Evolutionary conservation across 306 rosid species (phyloP), one percentile per base, ranked within the genome.

Genomic region (Cercis canadensis): DNA sequence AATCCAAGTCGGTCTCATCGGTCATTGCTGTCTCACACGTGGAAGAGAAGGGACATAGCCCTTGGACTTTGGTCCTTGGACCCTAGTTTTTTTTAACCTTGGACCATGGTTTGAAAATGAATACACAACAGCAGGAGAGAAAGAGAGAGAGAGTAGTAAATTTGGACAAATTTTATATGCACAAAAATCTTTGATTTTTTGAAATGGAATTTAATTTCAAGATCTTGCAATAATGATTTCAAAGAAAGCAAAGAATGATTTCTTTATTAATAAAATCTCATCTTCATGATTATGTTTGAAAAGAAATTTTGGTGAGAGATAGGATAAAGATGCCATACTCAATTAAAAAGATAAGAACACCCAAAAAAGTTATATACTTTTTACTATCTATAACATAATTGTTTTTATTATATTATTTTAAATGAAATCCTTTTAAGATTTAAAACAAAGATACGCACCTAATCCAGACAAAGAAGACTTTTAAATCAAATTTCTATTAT

Each of bases 271-370:
- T 52, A 51, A 80, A 64, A 75, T 75, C 74, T 33, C 14, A 21
- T 15, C 61, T 65, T 59, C 62, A 75, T 70, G 70, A 80, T 71
- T 65, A 57, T 64, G 82, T 65, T 77, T 71, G 63, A 70, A 45
- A 57, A 47, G 64, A 46, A 51, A 56, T 21, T 64, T 31, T 1
- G 51, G 64, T 64, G 37, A 60, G 37, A 15, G 57, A 57, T 69
- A 50, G 39, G 57, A 50, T 8, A 61, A 69, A 69, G 84, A 80
- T 41, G 54, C 44, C 50, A 33, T 8, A 16, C 79, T 61, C 67
- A 4, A 69, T 62, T 61, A 45, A 19, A 62, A 54, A 62, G 76
- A 61, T 50, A 51, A 59, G 24, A 57, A 11, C 62, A 16, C 6
- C 8, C 18, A 10, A 65, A 71, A n/a, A 78, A 19, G 29, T 72